Conservation (phyloP, 2,329 filamentous ascomycete species). For the Neodidymelliopsis sp. region DNA sequence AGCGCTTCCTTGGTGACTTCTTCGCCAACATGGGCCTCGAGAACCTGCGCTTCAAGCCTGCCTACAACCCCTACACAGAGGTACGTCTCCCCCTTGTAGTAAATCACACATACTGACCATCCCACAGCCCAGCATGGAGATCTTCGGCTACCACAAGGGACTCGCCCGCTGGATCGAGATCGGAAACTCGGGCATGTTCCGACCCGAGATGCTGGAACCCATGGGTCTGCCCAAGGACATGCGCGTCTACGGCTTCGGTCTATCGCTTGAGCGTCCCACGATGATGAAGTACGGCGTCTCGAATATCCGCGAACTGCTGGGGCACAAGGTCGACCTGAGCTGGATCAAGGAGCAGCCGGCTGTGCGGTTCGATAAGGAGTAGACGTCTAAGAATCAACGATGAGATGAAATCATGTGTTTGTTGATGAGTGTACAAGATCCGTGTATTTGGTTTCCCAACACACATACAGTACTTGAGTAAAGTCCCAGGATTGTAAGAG, state of each 20-base stretch:
- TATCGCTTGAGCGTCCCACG: conserved; percentile 90
- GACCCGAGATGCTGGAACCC: conserved; percentile 93
- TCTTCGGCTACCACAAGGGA: conserved; percentile 90
- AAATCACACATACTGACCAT: neutral
- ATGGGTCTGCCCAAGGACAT: conserved; percentile 94
- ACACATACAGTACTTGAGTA: no score
- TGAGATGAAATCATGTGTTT: no score
- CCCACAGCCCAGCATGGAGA: conserved; percentile 80
- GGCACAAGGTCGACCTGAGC: conserved; percentile 92
- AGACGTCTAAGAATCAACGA: neutral
- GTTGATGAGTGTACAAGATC: no score
- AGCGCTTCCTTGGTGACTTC: conserved; percentile 95
- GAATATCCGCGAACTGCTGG: conserved; percentile 91
- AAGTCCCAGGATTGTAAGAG: no score
- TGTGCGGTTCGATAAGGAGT: conserved; percentile 86
- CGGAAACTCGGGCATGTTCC: conserved; percentile 98
- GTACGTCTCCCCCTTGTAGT: neutral
- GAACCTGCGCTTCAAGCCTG: conserved; percentile 91
- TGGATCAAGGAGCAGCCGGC: conserved; percentile 94
- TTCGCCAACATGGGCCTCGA: conserved; percentile 94
- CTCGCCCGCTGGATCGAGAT: conserved; percentile 79
- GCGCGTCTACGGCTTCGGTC: conserved; percentile 91
- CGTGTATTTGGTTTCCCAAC: no score
- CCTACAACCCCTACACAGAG: conserved; percentile 82
- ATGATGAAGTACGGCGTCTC: conserved; percentile 88